Evolutionary conservation across 768 basidiomycete species (phyloP).

Genomic region (Suillus plorans): DNA sequence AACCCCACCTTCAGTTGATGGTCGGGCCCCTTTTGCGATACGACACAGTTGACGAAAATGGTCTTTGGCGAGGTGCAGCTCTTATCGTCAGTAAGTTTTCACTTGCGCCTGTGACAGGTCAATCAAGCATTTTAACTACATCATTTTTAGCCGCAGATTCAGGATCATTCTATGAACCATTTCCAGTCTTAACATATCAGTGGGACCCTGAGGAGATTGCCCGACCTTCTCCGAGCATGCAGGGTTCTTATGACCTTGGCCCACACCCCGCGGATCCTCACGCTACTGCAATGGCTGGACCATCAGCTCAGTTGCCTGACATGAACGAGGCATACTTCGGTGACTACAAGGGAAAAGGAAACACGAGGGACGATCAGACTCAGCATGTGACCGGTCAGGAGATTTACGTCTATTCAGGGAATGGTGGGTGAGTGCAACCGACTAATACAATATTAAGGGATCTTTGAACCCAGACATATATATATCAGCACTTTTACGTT

Average conservation of each 20-base stretch:
- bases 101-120: not conserved
- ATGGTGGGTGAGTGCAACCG: constrained; percentile 44
- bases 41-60: constrained; percentile 78
- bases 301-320: constrained; percentile 8
- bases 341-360: constrained; percentile 20
- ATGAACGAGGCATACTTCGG: constrained; percentile 5
- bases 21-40: constrained; percentile 88
- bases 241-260: constrained; percentile 47
- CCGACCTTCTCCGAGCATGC: constrained; percentile 27
- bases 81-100: constrained; percentile 78
- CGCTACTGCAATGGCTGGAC: constrained; percentile 41
- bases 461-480: constrained; percentile 1
- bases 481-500: constrained; percentile 77
- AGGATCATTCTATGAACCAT: constrained; percentile 75
- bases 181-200: constrained; percentile 64
- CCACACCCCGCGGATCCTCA: constrained; percentile 78
- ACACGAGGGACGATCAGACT: constrained; percentile 30
- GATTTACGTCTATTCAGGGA: constrained; percentile 65
- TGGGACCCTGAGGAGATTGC: constrained; percentile 63
- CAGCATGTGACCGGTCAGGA: constrained; percentile 61
- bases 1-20: constrained; percentile 87
- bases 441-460: not conserved
- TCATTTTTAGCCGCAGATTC: constrained; percentile 62
- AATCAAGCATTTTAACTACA: not conserved
- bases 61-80: constrained; percentile 86